These are phyloP conservation scores for Punica granatum DNA, from an alignment of 345 rosid species.

Conservation along the genomic window DNA sequence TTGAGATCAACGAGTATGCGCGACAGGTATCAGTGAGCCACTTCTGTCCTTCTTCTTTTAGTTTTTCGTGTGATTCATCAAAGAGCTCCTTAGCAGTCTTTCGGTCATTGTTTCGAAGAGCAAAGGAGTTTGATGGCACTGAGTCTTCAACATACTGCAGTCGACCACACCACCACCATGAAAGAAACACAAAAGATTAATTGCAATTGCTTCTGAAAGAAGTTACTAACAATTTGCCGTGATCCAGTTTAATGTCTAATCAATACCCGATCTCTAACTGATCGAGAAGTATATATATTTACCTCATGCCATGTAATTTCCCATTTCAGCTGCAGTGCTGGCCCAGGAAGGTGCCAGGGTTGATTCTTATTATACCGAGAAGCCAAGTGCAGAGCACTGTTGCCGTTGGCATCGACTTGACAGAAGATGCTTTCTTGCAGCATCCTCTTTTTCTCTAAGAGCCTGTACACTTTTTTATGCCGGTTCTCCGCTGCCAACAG, in stretches of 20 bases:
- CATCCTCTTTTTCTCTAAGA: not conserved
- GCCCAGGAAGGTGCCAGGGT: not conserved
- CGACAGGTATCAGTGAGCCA: not conserved
- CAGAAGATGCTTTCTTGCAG: not conserved
- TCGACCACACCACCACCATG: not conserved
- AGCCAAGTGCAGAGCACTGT: not conserved
- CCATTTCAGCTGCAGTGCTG: not conserved
- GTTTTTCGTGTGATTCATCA: not conserved
- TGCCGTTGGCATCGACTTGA: not conserved
- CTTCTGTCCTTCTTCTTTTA: not conserved
- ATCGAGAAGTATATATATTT: too few relatives aligned
- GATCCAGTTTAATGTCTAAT: too few relatives aligned
- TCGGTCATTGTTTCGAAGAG: not conserved
- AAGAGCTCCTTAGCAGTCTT: not conserved
- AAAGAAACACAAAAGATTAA: not conserved
- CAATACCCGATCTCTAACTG: too few relatives aligned
- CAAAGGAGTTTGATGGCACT: not conserved
- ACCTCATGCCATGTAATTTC: not conserved
- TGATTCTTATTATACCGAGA: not conserved
- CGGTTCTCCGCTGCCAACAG: not conserved
- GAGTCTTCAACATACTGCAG: not conserved
- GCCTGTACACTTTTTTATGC: not conserved
- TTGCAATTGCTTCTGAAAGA: not conserved
- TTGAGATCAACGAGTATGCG: not conserved
- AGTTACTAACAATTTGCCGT: too few relatives aligned